Conservation (phyloP, 2,329 filamentous ascomycete species). For the Penicillium sp. region DNA sequence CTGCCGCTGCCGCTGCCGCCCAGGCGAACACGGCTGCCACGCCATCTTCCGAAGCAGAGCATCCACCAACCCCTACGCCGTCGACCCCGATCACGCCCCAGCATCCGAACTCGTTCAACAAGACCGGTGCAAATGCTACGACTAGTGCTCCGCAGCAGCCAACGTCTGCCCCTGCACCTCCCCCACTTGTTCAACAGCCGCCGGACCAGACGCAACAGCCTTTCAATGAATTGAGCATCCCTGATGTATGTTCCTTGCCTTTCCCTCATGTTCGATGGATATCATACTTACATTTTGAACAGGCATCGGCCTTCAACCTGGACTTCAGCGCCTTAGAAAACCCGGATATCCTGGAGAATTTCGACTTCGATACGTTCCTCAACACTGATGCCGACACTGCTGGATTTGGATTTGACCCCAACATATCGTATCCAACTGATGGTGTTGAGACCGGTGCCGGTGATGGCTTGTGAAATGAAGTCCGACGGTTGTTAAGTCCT, state of each 20-base stretch:
- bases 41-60: conserved; percentile 40
- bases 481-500: conserved; percentile 26
- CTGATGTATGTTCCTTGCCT: conserved; percentile 29
- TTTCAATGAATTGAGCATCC: conserved; percentile 29
- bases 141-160: no score
- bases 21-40: conserved; percentile 37
- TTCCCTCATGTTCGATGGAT: background rate
- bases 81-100: conserved; percentile 43
- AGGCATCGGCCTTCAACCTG: conserved; percentile 33
- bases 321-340: conserved; percentile 41
- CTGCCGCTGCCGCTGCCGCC: conserved; percentile 28
- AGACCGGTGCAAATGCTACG: no score
- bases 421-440: conserved; percentile 32
- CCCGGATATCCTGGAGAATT: conserved; percentile 44
- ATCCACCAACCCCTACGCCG: conserved; percentile 41
- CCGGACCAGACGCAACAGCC: conserved; percentile 28
- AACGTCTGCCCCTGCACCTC: conserved; percentile 31
- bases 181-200: conserved; percentile 28
- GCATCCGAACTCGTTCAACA: conserved; percentile 39
- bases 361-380: conserved; percentile 60
- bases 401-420: conserved; percentile 38
- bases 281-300: background rate
- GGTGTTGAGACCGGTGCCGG: conserved; percentile 38
- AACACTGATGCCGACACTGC: conserved; percentile 45
- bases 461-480: conserved; percentile 33